Percentiles rank a stretch among this genome's conserved stretches.
Evolutionary conservation across 2,329 filamentous ascomycete genomes (phyloP).

Genomic region (Septoria petroselini): DNA sequence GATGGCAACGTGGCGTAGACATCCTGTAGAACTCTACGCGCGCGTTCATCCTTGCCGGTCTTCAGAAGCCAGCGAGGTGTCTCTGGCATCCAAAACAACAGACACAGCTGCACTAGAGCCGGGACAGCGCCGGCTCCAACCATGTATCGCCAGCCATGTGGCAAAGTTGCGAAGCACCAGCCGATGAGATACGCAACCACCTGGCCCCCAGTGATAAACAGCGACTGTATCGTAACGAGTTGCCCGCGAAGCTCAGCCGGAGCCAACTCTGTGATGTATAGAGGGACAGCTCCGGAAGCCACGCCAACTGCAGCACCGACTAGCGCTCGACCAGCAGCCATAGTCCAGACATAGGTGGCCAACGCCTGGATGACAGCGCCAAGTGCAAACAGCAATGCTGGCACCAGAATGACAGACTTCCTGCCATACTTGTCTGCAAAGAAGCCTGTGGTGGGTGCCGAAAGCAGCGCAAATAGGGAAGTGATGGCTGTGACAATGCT

Average conservation of each 20-base stretch:
- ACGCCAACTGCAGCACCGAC: constrained; percentile 72
- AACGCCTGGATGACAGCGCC: constrained; percentile 65
- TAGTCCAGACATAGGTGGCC: constrained; percentile 56
- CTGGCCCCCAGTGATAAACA: constrained; percentile 85
- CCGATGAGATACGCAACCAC: constrained; percentile 84
- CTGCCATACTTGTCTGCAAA: constrained; percentile 51
- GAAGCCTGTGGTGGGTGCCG: constrained; percentile 41
- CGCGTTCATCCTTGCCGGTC: constrained; percentile 59
- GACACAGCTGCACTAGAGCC: constrained; percentile 64
- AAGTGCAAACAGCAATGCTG: constrained; percentile 64
- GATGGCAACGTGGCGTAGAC: constrained; percentile 21
- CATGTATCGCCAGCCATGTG: constrained; percentile 82
- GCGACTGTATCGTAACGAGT: constrained; percentile 74
- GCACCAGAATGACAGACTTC: constrained; percentile 49
- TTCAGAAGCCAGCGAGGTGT: constrained; percentile 84
- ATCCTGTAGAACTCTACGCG: constrained; percentile 58
- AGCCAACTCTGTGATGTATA: constrained; percentile 46
- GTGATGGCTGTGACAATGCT: constrained; percentile 58
- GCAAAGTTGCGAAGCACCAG: constrained; percentile 63
- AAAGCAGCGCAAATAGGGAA: constrained; percentile 56
- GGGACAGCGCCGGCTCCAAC: constrained; percentile 80
- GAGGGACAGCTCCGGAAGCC: constrained; percentile 73
- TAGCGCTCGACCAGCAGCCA: constrained; percentile 66
- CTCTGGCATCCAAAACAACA: constrained; percentile 76
- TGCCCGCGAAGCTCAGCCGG: constrained; percentile 59